Evolutionary conservation across 179 eudicot genomes (phyloP).

Genomic region (Carnegiea gigantea): DNA sequence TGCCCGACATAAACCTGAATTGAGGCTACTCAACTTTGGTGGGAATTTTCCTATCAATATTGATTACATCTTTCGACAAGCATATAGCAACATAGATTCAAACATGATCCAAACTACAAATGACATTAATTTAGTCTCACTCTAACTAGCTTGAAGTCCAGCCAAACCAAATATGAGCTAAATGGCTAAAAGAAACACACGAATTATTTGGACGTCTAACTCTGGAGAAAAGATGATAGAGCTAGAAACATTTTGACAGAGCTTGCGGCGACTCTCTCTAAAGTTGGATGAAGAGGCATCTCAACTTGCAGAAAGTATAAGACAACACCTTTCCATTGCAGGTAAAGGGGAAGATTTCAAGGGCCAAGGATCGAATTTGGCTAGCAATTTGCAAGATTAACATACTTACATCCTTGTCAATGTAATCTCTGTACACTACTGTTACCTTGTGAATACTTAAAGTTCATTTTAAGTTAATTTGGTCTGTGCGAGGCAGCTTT

Average conservation of each 20-base stretch:
- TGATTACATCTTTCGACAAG: too few relatives aligned
- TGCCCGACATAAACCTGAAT: too few relatives aligned
- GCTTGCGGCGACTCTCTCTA: conserved; percentile 61
- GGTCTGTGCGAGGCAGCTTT: background rate
- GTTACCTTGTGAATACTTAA: background rate
- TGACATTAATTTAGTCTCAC: background rate
- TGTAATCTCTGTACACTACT: conserved; percentile 26
- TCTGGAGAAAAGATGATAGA: background rate
- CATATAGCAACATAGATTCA: background rate
- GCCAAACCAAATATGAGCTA: background rate
- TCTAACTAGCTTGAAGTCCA: background rate
- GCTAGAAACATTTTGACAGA: conserved; percentile 42
- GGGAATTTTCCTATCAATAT: too few relatives aligned
- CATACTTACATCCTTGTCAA: background rate
- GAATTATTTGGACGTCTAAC: background rate
- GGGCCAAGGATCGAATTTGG: conserved; percentile 19
- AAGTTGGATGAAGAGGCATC: conserved; percentile 65
- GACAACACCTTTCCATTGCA: conserved; percentile 44
- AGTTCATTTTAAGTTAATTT: background rate
- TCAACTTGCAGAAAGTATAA: conserved; percentile 61
- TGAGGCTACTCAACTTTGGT: too few relatives aligned
- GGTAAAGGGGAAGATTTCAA: conserved; percentile 30
- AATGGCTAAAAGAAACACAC: background rate
- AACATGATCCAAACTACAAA: background rate
- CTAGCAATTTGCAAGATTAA: conserved; percentile 23